Evolutionary conservation across 768 basidiomycete genomes (phyloP).

Genomic region (Boletus sensibilis): DNA sequence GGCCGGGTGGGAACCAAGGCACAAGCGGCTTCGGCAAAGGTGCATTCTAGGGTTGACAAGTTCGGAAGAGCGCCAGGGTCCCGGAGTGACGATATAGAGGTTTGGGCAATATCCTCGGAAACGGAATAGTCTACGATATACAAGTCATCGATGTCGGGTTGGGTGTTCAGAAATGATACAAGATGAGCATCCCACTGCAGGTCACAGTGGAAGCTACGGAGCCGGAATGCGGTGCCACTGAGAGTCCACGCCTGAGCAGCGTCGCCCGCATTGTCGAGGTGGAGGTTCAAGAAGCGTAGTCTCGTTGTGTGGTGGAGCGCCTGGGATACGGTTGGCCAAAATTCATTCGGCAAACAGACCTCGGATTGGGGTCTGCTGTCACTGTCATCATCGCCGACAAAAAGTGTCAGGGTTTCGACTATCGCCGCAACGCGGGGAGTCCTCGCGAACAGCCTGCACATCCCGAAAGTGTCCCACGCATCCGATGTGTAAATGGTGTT

Average conservation of each 20-base stretch:
- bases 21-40: conserved; percentile 62
- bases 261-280: conserved; percentile 32
- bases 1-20: conserved; percentile 57
- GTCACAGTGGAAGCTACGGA: conserved; percentile 64
- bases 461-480: conserved; percentile 36
- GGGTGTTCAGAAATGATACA: conserved; percentile 34
- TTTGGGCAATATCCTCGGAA: conserved; percentile 8
- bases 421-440: conserved; percentile 48
- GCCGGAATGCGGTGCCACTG: conserved; percentile 46
- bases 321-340: conserved; percentile 51
- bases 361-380: not conserved
- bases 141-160: conserved; percentile 26
- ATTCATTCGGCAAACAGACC: conserved; percentile 33
- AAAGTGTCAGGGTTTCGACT: conserved; percentile 56
- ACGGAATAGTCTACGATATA: conserved; percentile 38
- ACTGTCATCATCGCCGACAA: conserved; percentile 29
- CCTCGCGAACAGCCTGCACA: conserved; percentile 48
- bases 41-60: conserved; percentile 60
- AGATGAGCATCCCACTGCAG: conserved; percentile 62
- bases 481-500: conserved; percentile 52
- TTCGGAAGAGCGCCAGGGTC: conserved; percentile 42
- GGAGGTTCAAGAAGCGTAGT: conserved; percentile 54
- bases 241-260: conserved; percentile 39
- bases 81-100: conserved; percentile 18
- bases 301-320: conserved; percentile 47